Evolutionary conservation across 768 basidiomycete genomes (phyloP).

Genomic region (Mycena sanguinolenta): DNA sequence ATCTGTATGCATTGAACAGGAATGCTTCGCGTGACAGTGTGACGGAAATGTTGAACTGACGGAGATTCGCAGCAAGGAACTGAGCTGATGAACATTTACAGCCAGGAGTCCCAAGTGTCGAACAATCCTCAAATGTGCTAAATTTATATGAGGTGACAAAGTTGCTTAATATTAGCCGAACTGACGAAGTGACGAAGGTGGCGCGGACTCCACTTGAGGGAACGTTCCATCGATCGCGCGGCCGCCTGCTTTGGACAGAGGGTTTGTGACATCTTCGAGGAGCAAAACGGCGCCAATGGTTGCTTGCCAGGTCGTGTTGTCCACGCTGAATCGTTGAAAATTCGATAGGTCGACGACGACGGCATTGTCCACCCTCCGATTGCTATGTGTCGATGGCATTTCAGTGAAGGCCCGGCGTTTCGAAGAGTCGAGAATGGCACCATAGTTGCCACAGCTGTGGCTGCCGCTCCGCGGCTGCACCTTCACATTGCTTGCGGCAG

Average conservation of each 20-base stretch:
- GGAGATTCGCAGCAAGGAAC: too few relatives aligned
- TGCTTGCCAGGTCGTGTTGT: constrained; percentile 42
- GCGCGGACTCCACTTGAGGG: constrained; percentile 46
- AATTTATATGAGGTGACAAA: too few relatives aligned
- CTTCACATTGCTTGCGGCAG: constrained; percentile 35
- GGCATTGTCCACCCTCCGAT: constrained; percentile 44
- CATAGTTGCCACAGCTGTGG: constrained; percentile 35
- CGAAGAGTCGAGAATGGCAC: not conserved
- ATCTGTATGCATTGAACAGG: too few relatives aligned
- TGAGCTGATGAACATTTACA: too few relatives aligned
- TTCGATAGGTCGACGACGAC: constrained; percentile 47
- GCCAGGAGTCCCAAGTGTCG: too few relatives aligned
- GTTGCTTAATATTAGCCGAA: too few relatives aligned
- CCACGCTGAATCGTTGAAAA: constrained; percentile 43
- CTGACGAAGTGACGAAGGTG: too few relatives aligned
- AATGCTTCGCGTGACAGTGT: too few relatives aligned
- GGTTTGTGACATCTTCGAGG: constrained; percentile 40
- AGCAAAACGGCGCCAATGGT: constrained; percentile 41
- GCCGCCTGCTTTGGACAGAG: constrained; percentile 34
- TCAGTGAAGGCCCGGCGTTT: not conserved
- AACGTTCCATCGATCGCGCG: constrained; percentile 37
- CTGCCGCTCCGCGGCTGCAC: constrained; percentile 38
- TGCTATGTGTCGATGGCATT: constrained; percentile 18
- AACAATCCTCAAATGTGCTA: too few relatives aligned
- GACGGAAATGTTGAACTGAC: too few relatives aligned